A percentile compares a stretch with the other conserved stretches of the same genome.
phyloP scores from a whole-genome alignment of 2,329 filamentous ascomycete genomes.

The Rhytidhysteron rufulum region DNA sequence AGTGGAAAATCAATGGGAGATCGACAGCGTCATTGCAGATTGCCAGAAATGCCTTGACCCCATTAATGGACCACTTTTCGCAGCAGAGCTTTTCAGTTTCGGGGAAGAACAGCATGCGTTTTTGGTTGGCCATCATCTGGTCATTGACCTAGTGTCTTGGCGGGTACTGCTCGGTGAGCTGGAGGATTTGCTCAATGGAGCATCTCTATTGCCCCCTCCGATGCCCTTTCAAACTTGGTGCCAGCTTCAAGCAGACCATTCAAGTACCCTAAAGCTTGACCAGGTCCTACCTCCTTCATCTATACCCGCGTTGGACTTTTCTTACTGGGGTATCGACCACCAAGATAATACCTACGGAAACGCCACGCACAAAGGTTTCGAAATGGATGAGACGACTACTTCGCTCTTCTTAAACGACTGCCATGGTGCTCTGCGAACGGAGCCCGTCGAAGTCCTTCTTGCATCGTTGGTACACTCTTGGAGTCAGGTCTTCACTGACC shows the following conservation, averaged over 20 bases:
- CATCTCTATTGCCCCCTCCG: background rate
- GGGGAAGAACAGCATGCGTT: constrained; percentile 8
- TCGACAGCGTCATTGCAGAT: constrained; percentile 14
- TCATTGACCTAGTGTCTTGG: constrained; percentile 45
- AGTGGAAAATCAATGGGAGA: background rate
- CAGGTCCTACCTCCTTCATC: constrained; percentile 22
- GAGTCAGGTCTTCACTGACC: constrained; percentile 49
- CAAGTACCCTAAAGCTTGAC: background rate
- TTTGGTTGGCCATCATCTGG: constrained; percentile 26
- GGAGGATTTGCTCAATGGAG: constrained; percentile 18
- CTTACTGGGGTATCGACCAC: constrained; percentile 37
- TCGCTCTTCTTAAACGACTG: constrained; percentile 9
- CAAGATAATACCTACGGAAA: constrained; percentile 36
- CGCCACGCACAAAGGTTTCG: constrained; percentile 23
- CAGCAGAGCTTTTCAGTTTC: constrained; percentile 20
- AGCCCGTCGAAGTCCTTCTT: constrained; percentile 49
- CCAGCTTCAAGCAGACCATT: constrained; percentile 20
- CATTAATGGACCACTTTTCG: constrained; percentile 8
- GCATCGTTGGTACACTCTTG: constrained; percentile 52
- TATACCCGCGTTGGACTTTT: constrained; percentile 29
- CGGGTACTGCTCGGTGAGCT: constrained; percentile 40
- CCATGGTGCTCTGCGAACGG: constrained; percentile 45
- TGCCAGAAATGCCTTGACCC: constrained; percentile 7
- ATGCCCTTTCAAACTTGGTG: constrained; percentile 29
- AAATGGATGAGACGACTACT: constrained; percentile 5